A percentile compares a stretch with the other conserved stretches of the same genome.
Conservation (phyloP, 305 asterid species). For the Solanum hybrid region DNA sequence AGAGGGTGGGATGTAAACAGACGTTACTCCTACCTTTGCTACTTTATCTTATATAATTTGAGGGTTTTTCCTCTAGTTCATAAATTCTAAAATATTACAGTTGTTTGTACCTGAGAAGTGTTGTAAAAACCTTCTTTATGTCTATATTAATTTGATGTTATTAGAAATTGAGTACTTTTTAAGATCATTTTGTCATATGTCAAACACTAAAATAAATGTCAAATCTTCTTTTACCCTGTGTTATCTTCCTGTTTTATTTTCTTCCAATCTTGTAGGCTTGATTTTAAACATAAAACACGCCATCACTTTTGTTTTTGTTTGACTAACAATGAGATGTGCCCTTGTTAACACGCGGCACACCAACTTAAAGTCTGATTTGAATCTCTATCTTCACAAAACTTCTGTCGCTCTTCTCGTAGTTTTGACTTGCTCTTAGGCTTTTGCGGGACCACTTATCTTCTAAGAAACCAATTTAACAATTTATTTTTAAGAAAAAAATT, state of each 20-base stretch:
- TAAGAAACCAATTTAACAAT: too few species aligned
- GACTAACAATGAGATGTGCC: background rate
- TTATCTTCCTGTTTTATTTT: background rate
- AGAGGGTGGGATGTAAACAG: background rate
- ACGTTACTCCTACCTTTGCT: background rate
- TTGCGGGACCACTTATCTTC: too few species aligned
- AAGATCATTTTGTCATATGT: background rate
- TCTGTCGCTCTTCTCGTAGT: too few species aligned
- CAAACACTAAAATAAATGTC: background rate
- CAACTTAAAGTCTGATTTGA: background rate
- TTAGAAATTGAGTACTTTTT: background rate
- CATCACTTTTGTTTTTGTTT: background rate
- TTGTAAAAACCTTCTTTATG: background rate
- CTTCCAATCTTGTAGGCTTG: background rate
- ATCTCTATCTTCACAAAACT: background rate
- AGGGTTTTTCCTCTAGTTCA: background rate
- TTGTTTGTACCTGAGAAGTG: background rate
- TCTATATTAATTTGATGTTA: background rate
- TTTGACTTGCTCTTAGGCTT: too few species aligned
- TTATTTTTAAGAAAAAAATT: too few species aligned
- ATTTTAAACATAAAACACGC: background rate
- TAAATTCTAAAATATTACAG: background rate
- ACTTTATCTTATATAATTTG: background rate
- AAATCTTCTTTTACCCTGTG: background rate
- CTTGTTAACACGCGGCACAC: background rate